Percentiles rank a stretch among this genome's conserved stretches.
These are phyloP conservation scores for Chlorella sp. DNA, from an alignment of 139 green algal species.

Conservation along the genomic window DNA sequence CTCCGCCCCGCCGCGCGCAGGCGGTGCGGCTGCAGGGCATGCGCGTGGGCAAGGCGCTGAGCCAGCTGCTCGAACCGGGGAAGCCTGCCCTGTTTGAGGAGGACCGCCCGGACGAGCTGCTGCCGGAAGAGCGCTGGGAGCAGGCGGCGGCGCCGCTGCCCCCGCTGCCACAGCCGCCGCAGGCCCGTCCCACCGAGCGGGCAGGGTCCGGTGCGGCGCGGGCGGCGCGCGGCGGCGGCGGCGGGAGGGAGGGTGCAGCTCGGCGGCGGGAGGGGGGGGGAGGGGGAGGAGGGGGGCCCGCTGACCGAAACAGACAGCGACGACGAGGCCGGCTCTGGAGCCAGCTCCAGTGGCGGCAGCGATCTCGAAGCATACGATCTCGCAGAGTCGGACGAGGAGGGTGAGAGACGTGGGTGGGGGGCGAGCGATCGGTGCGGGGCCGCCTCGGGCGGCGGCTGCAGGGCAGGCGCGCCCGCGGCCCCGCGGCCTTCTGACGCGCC, in stretches of 20 bases:
- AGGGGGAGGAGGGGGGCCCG: neutral
- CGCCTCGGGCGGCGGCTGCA: too few relatives aligned
- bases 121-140: slow-evolving; percentile 60
- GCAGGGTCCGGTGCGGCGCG: neutral
- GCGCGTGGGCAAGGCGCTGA: slow-evolving; percentile 56
- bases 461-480: too few relatives aligned
- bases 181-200: too few relatives aligned
- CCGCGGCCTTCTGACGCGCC: too few relatives aligned
- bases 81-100: slow-evolving; percentile 57
- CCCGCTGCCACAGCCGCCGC: neutral
- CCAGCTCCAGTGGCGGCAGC: neutral
- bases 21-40: slow-evolving; percentile 56
- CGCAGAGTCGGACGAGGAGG: slow-evolving; percentile 38
- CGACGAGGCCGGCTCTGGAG: slow-evolving; percentile 12
- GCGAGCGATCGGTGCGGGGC: too few relatives aligned
- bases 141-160: neutral
- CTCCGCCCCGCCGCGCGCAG: neutral
- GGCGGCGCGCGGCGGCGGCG: neutral
- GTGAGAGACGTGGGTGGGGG: too few relatives aligned
- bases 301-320: slow-evolving; percentile 45
- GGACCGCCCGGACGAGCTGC: slow-evolving; percentile 34
- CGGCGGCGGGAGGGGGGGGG: neutral
- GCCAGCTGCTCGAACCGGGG: slow-evolving; percentile 45
- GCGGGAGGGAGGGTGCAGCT: neutral
- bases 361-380: slow-evolving; percentile 39